Conservation (phyloP, 106 monocot genomes). For the Dactylorhiza incarnata region DNA sequence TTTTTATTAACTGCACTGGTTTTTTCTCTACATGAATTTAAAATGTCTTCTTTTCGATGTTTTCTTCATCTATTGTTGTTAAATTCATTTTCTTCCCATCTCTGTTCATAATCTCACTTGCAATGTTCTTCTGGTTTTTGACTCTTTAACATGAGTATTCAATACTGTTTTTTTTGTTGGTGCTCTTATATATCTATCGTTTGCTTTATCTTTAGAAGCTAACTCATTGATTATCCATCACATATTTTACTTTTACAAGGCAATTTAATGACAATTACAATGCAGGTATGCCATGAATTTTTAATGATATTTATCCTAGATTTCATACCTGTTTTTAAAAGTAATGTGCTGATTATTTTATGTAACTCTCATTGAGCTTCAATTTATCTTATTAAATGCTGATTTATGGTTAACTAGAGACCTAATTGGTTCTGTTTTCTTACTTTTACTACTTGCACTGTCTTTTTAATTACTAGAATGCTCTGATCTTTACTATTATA, state of each 20-base stretch:
- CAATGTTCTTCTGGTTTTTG: no score
- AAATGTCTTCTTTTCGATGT: no score
- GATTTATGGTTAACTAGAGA: neutral
- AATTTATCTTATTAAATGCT: neutral
- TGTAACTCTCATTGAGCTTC: neutral
- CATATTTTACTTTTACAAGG: slow-evolving; percentile 22
- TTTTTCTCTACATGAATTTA: no score
- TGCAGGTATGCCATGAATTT: neutral
- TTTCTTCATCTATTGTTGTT: no score
- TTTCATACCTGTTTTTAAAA: neutral
- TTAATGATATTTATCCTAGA: neutral
- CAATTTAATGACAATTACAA: neutral
- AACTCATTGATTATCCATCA: slow-evolving; percentile 17
- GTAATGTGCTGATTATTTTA: neutral
- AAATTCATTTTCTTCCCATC: no score
- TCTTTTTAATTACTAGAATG: neutral
- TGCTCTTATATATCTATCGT: neutral
- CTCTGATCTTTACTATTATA: neutral
- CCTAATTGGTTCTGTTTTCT: neutral
- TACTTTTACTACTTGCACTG: neutral
- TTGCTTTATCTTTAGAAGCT: neutral
- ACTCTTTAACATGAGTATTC: no score
- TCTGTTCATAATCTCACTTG: no score
- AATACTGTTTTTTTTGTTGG: neutral
- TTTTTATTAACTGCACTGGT: no score